Evolutionary conservation across 2,329 filamentous ascomycete species (phyloP).

Genomic region (Alternaria tenuissima): DNA sequence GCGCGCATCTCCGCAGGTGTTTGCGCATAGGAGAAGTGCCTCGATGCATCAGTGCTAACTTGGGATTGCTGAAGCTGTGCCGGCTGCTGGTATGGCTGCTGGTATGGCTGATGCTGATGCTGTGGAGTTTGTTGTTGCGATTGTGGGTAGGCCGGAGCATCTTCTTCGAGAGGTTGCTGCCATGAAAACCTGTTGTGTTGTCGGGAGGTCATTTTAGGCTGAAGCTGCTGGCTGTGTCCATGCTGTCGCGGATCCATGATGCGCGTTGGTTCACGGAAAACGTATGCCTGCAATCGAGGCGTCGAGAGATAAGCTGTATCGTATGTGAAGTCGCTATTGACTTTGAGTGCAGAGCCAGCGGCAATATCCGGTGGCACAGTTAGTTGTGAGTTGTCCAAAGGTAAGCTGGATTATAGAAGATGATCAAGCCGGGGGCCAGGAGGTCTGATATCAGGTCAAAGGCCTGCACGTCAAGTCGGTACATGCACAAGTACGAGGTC

Average conservation of each 20-base stretch:
- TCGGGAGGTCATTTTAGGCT: conserved; percentile 18
- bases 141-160: conserved; percentile 1
- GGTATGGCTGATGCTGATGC: conserved; percentile 1
- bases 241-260: conserved; percentile 38
- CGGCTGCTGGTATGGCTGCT: conserved; percentile 9
- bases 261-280: conserved; percentile 2
- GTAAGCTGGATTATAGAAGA: conserved; percentile 4
- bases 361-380: conserved; percentile 7
- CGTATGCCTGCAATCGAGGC: neutral
- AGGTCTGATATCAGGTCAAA: conserved; percentile 42
- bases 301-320: neutral
- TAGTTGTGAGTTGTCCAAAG: conserved; percentile 4
- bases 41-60: conserved; percentile 27
- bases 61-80: conserved; percentile 12
- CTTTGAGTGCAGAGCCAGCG: neutral
- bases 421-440: conserved; percentile 26
- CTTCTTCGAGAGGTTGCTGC: conserved; percentile 38
- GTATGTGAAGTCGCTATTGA: conserved; percentile 1
- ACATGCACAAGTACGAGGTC: conserved; percentile 37
- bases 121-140: conserved; percentile 9
- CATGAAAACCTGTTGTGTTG: conserved; percentile 47
- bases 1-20: conserved; percentile 47
- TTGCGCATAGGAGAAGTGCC: conserved; percentile 49
- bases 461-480: conserved; percentile 27
- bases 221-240: conserved; percentile 26